These are phyloP conservation scores for Pseudopyricularia javanii DNA, from an alignment of 2,329 filamentous ascomycete species.

Conservation along the genomic window DNA sequence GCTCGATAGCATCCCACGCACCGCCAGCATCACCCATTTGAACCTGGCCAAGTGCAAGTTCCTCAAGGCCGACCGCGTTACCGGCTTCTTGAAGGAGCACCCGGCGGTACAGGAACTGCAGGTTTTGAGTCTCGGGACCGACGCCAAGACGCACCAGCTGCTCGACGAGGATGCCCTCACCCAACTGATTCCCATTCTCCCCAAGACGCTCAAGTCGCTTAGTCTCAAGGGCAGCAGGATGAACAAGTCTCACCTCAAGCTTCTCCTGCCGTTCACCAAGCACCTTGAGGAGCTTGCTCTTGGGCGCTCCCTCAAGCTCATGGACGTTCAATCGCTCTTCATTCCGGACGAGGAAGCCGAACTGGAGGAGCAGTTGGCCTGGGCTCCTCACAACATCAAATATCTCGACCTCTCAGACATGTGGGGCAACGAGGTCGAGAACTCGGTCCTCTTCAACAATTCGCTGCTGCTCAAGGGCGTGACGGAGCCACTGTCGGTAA, in stretches of 20 bases:
- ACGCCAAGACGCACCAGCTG: constrained; percentile 60
- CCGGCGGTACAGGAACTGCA: constrained; percentile 55
- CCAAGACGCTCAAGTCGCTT: constrained; percentile 55
- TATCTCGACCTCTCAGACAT: constrained; percentile 72
- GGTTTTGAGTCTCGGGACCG: constrained; percentile 62
- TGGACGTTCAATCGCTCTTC: constrained; percentile 56
- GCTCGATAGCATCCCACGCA: constrained; percentile 56
- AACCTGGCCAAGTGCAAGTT: constrained; percentile 67
- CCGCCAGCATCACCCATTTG: constrained; percentile 62
- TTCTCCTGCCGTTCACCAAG: constrained; percentile 53
- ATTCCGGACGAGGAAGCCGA: constrained; percentile 17
- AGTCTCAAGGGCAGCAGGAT: constrained; percentile 67
- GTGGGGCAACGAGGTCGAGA: constrained; percentile 45
- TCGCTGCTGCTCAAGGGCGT: constrained; percentile 44
- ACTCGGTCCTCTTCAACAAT: constrained; percentile 37
- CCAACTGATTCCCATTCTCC: constrained; percentile 52
- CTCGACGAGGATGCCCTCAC: constrained; percentile 54
- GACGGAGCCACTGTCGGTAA: constrained; percentile 59
- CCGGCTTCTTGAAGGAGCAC: constrained; percentile 60
- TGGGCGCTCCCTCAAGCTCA: constrained; percentile 52
- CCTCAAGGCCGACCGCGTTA: constrained; percentile 52
- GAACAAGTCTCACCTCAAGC: constrained; percentile 47
- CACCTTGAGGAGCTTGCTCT: constrained; percentile 67
- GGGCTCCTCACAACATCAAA: constrained; percentile 49
- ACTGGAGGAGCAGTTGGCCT: constrained; percentile 20